These are phyloP conservation scores for Naegleria fowleri DNA, from an alignment of 208 protist genomes.

Conservation along the genomic window DNA sequence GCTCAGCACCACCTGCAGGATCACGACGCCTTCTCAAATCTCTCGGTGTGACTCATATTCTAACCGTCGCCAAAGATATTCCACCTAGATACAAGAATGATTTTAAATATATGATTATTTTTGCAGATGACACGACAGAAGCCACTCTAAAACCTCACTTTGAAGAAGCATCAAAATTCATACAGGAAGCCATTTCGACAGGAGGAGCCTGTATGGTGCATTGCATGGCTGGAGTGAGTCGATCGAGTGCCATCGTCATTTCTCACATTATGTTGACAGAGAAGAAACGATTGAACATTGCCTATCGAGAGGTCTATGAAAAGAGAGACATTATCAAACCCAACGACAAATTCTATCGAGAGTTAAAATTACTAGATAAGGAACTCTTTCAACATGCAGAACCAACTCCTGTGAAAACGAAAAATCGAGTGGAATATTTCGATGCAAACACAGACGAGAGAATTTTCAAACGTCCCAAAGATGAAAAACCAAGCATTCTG, in stretches of 20 bases:
- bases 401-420: background rate
- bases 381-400: background rate
- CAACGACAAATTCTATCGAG: constrained; percentile 27
- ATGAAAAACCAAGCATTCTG: background rate
- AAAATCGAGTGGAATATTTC: background rate
- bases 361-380: background rate
- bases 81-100: background rate
- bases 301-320: constrained; percentile 42
- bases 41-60: background rate
- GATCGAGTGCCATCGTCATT: constrained; percentile 47
- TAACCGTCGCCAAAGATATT: constrained; percentile 6
- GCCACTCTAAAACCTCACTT: background rate
- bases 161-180: constrained; percentile 25
- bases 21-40: background rate
- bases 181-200: constrained; percentile 33
- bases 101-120: constrained; percentile 29
- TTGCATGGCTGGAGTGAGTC: constrained; percentile 53
- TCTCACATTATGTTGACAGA: constrained; percentile 53
- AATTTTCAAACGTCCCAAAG: background rate
- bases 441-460: background rate
- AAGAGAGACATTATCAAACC: constrained; percentile 43
- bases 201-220: constrained; percentile 47
- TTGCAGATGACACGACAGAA: background rate
- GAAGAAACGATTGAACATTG: constrained; percentile 24
- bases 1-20: background rate